A percentile compares a stretch with the other conserved stretches of the same genome.
phyloP scores from a whole-genome alignment of 495 filamentous ascomycete genomes.

The Neurospora sp. region DNA sequence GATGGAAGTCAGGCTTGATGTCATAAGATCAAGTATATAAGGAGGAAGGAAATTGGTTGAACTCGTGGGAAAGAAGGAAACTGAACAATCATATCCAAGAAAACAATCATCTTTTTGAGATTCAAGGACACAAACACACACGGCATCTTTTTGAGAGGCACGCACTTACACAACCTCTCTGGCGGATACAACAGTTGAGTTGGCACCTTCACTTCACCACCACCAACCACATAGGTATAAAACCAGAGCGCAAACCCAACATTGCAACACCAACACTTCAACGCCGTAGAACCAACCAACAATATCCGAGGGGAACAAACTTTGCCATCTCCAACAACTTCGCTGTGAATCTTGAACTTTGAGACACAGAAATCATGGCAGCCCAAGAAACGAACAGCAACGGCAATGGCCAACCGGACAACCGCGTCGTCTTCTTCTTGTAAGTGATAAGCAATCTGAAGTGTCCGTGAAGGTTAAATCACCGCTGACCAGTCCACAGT shows the following conservation, averaged over 20 bases:
- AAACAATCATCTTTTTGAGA: background rate
- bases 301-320: background rate
- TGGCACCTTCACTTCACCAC: background rate
- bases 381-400: background rate
- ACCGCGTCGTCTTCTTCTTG: conserved; percentile 34
- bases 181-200: background rate
- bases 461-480: background rate
- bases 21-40: background rate
- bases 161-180: background rate
- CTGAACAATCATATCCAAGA: background rate
- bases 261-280: background rate
- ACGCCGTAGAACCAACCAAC: background rate
- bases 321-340: background rate
- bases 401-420: conserved; percentile 12
- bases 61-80: background rate
- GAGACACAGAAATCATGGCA: background rate
- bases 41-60: background rate
- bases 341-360: background rate
- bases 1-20: background rate
- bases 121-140: background rate
- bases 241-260: background rate
- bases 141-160: background rate
- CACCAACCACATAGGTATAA: background rate
- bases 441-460: conserved; percentile 13
- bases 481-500: conserved; percentile 13